Evolutionary conservation across 1,284 basidiomycete genomes (phyloP).

Genomic region (Chalciporus sp.): DNA sequence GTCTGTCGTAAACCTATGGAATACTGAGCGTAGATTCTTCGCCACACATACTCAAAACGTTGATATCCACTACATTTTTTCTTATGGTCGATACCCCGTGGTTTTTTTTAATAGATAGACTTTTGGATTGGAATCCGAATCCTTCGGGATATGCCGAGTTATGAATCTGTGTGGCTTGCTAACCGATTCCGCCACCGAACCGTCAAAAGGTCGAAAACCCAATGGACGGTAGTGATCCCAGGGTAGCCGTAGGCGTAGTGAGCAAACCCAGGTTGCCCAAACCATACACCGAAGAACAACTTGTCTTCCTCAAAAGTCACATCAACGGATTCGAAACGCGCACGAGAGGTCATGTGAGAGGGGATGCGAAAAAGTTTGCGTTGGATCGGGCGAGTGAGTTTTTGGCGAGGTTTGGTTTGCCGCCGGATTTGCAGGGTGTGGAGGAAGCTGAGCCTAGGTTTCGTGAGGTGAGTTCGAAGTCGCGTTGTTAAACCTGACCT

Average conservation of each 20-base stretch:
- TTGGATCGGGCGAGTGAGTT: conserved; percentile 60
- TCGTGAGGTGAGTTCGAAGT: conserved; percentile 46
- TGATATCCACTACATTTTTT: background rate
- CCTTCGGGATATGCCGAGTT: conserved; percentile 28
- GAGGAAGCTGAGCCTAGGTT: conserved; percentile 58
- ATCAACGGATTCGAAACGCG: conserved; percentile 53
- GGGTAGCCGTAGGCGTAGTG: conserved; percentile 15
- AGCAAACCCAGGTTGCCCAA: conserved; percentile 60
- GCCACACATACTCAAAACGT: background rate
- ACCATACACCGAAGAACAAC: conserved; percentile 51
- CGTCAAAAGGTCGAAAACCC: conserved; percentile 7
- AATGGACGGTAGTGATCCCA: conserved; percentile 35
- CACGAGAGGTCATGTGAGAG: conserved; percentile 49
- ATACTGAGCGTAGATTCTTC: conserved; percentile 1
- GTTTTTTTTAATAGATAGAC: conserved; percentile 7
- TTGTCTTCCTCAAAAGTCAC: conserved; percentile 54
- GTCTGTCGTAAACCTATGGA: conserved; percentile 63
- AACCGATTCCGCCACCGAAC: conserved; percentile 1
- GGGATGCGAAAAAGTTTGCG: conserved; percentile 65
- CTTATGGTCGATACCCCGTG: background rate
- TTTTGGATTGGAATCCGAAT: conserved; percentile 25
- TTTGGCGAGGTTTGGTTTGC: conserved; percentile 55
- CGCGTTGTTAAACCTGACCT: no score
- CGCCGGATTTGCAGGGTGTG: conserved; percentile 49
- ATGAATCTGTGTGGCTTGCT: conserved; percentile 22